phyloP scores from a whole-genome alignment of 306 rosid genomes.

The Casuarina cunninghamiana region DNA sequence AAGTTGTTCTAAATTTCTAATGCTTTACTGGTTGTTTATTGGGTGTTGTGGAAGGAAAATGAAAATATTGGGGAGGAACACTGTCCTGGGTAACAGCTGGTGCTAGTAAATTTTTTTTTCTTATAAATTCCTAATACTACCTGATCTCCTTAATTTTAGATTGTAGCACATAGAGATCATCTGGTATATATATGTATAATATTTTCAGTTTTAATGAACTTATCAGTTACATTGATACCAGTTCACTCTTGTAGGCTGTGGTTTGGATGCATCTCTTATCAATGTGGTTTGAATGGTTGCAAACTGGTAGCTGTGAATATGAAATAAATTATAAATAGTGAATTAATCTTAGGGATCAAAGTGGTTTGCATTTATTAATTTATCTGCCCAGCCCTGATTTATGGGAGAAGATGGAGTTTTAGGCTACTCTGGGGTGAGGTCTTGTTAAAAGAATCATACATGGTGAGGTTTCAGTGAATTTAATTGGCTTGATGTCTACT shows the following conservation, averaged over 20 bases:
- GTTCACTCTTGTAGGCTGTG: background rate
- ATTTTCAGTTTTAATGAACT: background rate
- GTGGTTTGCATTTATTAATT: background rate
- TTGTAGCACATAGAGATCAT: background rate
- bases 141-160: background rate
- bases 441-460: background rate
- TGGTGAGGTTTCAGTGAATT: background rate
- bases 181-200: background rate
- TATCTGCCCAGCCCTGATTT: background rate
- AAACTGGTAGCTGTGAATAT: background rate
- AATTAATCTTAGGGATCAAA: background rate
- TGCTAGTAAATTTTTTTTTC: background rate
- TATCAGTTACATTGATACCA: background rate
- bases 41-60: background rate
- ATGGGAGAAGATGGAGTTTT: background rate
- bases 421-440: background rate
- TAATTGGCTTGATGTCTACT: background rate
- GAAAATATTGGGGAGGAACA: no score
- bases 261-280: conserved; percentile 4
- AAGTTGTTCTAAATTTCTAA: conserved; percentile 39
- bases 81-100: no score
- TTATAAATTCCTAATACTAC: background rate
- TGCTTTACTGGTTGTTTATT: conserved; percentile 9
- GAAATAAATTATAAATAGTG: background rate
- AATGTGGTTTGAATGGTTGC: background rate